Evolutionary conservation across 1,284 basidiomycete genomes (phyloP), one percentile per base, ranked within the genome.

Genomic region (Cerrena zonata): DNA sequence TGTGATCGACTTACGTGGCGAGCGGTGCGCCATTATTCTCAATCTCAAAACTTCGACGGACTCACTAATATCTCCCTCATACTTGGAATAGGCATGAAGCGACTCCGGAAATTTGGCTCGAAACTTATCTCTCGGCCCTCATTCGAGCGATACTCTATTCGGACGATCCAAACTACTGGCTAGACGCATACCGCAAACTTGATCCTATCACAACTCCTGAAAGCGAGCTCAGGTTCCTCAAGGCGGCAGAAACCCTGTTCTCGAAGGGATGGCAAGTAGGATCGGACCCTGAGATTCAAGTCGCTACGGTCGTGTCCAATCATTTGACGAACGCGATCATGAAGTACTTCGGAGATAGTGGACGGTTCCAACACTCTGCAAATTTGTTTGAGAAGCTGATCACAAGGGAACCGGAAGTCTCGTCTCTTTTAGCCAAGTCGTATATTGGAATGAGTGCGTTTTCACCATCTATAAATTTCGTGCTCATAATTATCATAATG

Each of bases 191-290:
- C 67, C 86, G 96, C 59, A 95, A 94, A 65, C 77, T 99, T 36
- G 94, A 98, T 65, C 95, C 95, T 4, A 94, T 99, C 63, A 89
- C 91, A 1, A 84, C 85, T 1, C 82, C 80, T 0, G 96, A 99
- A 61, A 86, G 87, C 19, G 95, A 99, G 67, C 72, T 90, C 45
- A 79, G 91, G 34, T 99, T 99, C 66, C 73, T 99, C 4, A 86
- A 94, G 59, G 91, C 92, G 0, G 90, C 93, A 1, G 95, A 98
- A 63, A 82, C 83, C 0, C 72, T 97, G 43, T 99, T 99, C 66
- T 74, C 85, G 66, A 94, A 96, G 69, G 94, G 91, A 25, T 99
- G 95, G 96, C 94, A 97, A 67, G 88, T 98, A 1, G 95, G 95
- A 2, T 97, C 94, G 0, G 95, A 98, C 59, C 95, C 95, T 0